Base-by-base conservation (phyloP, 139 green algal genomes). In the Spirogloea muscicola region DNA sequence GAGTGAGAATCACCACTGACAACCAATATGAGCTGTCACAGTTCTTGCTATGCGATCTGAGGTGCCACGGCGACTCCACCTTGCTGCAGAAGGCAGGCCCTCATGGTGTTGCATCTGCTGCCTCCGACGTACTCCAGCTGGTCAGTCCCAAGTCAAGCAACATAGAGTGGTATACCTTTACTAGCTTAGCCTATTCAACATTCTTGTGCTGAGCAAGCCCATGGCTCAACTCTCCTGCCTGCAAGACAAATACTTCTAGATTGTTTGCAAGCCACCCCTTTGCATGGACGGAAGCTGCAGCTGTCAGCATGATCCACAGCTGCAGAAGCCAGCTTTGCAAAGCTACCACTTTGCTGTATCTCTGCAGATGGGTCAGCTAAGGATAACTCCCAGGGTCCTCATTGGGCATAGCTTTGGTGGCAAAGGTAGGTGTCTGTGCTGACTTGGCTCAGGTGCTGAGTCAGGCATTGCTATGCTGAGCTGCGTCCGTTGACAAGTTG, bases 381-480 rank as follows among this genome's bases (percentile, higher is more conserved):
- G 87, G 37, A 67, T 97, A 2, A 96, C 96, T 74, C 92, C 92
- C 0, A 68, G 84, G 48, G 74, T 94, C 55, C 84, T 97, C 27
- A 87, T 97, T 25, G 93, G 93, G 4, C 93, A 97, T 76, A 90
- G 76, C 6, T 97, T 97, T 76, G 93, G 93, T 18, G 91, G 91
- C 66, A 96, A 96, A 69, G 63, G 63, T 72, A 25, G 65, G 63
- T 18, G 13, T 31, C 21, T 55, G 46, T 21, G 21, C 21, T 55
- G 21, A 21, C 21, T 31, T 31, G 21, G 46, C 21, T 21, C 21
- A 31, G 21, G 21, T 31, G 46, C 21, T 31, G 46, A 31, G 46
- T 21, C 46, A 21, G 21, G 21, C 46, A 21, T 57, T n/a, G 1
- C 1, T 31, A 2, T 2, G 1, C 1, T 57, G 25, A 57, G 46